Evolutionary conservation across 371 early-diverging fungal species (phyloP), one percentile per base, ranked within the genome.

Genomic region (Mortierella sp.): DNA sequence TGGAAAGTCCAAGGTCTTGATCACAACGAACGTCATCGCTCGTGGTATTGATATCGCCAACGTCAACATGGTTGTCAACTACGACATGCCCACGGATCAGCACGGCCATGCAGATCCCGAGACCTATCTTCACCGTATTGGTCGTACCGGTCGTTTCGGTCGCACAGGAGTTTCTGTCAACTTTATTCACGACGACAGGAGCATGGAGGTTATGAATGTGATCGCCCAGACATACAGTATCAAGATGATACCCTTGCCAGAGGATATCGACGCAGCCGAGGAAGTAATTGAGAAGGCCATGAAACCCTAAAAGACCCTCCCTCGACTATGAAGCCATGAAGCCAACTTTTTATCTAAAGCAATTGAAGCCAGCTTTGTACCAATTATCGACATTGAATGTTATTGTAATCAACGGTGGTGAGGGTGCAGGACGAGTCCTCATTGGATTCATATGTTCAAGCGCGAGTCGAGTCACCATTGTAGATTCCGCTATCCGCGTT

Each of bases 91-190:
- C 4, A 64, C 90, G 38, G 88, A 89, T 45, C 73, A 67, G 24
- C 51, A 80, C 13, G 69, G 70, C 24, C 71, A 79, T 2, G 91
- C 95, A 0, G 97, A 96, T 61, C 88, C 88, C 18, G 98, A 98
- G 72, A 98, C 98, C 0, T 99, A 99, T 72, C 84, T 99, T 41
- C 99, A 99, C 80, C 91, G 99, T 64, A 98, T 99, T 70, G 99
- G 99, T 14, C 90, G 99, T 71, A 98, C 99, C 0, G 99, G 99
- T 34, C 90, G 99, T 56, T 99, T 99, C 78, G 98, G 99, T 18
- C 92, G 99, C 59, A 89, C 89, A 0, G 99, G 99, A 26, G 95
- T 98, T 23, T 91, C 93, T 47, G 93, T 99, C 81, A 99, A 98
- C 82, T 97, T 99, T 87, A 92, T 98, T 0, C 93, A 94, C 65